Evolutionary conservation across 2,329 filamentous ascomycete genomes (phyloP).

Genomic region (Didymella glomerata): DNA sequence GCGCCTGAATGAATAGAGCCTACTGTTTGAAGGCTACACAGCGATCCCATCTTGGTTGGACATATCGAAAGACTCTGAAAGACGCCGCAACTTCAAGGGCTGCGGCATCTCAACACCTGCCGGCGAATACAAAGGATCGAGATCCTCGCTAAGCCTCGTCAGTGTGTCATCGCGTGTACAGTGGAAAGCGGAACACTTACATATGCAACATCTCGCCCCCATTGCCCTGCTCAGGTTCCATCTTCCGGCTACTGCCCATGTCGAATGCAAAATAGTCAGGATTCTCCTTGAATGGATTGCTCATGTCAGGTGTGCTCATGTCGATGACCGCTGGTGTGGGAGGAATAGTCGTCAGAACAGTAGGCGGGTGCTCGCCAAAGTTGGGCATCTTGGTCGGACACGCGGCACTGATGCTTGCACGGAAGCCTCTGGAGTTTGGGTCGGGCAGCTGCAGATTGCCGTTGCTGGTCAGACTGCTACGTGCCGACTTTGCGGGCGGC

Average conservation of each 20-base stretch:
- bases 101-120: conserved; percentile 29
- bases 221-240: conserved; percentile 21
- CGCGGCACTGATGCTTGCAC: conserved; percentile 45
- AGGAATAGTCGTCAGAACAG: conserved; percentile 52
- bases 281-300: conserved; percentile 52
- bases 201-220: conserved; percentile 38
- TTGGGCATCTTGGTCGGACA: conserved; percentile 53
- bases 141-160: conserved; percentile 33
- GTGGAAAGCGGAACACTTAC: conserved; percentile 25
- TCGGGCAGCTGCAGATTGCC: conserved; percentile 34
- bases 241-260: conserved; percentile 28
- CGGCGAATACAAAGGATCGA: conserved; percentile 43
- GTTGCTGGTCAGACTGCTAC: conserved; percentile 6
- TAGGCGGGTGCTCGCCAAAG: conserved; percentile 40
- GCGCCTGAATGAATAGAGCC: neutral
- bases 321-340: conserved; percentile 49
- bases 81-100: conserved; percentile 32
- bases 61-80: conserved; percentile 36
- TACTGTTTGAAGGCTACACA: neutral
- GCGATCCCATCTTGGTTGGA: conserved; percentile 16
- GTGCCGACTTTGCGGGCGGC: conserved; percentile 34
- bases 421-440: conserved; percentile 40
- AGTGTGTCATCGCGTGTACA: conserved; percentile 5
- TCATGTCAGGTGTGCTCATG: conserved; percentile 19
- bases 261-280: conserved; percentile 44